Conservation (phyloP, 371 early-diverging fungal species). For the Dichotomocladium elegans region DNA sequence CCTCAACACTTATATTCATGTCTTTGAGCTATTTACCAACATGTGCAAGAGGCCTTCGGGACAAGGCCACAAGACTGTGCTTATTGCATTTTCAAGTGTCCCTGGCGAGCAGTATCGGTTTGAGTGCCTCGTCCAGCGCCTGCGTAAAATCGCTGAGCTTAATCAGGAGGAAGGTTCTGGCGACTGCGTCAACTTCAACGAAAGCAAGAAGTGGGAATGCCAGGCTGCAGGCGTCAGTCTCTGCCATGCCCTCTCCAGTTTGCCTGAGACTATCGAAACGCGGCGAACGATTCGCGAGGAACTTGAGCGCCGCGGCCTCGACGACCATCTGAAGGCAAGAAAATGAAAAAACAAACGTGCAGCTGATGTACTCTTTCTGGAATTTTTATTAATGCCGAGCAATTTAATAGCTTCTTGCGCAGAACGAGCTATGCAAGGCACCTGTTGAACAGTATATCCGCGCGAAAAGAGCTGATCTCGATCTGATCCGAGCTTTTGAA, state of each 20-base stretch:
- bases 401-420: too few species aligned
- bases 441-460: slow-evolving; percentile 31
- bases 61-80: slow-evolving; percentile 41
- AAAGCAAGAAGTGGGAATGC: slow-evolving; percentile 39
- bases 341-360: too few species aligned
- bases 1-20: slow-evolving; percentile 28
- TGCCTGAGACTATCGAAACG: slow-evolving; percentile 49
- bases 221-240: slow-evolving; percentile 47
- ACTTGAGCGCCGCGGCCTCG: slow-evolving; percentile 55
- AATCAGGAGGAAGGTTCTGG: slow-evolving; percentile 1
- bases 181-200: slow-evolving; percentile 3
- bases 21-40: slow-evolving; percentile 43
- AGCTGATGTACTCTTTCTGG: too few species aligned
- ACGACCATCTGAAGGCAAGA: slow-evolving; percentile 42
- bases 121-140: slow-evolving; percentile 49
- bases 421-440: slow-evolving; percentile 35
- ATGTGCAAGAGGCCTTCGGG: slow-evolving; percentile 51
- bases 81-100: slow-evolving; percentile 53
- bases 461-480: slow-evolving; percentile 45
- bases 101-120: slow-evolving; percentile 63
- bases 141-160: slow-evolving; percentile 18
- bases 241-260: slow-evolving; percentile 52
- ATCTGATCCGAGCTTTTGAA: slow-evolving; percentile 45
- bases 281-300: slow-evolving; percentile 50
- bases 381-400: too few species aligned